Percentiles rank a stretch among this genome's conserved stretches.
phyloP scores from a whole-genome alignment of 164 flowering plant genomes.

The Litsea cubeba region DNA sequence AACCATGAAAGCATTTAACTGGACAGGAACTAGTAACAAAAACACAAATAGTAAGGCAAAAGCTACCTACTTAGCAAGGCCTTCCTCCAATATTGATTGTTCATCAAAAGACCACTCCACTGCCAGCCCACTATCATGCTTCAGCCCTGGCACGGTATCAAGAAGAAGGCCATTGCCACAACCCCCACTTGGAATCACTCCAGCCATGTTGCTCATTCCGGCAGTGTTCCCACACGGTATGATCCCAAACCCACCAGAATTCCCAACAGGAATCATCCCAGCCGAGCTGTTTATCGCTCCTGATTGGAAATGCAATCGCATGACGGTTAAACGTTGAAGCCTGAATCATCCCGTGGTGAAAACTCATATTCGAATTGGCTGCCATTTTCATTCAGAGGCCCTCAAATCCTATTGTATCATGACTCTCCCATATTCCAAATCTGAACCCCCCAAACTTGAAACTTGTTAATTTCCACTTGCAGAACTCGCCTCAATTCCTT shows the following conservation, averaged over 20 bases:
- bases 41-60: background rate
- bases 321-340: slow-evolving; percentile 41
- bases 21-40: background rate
- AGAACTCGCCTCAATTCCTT: background rate
- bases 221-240: slow-evolving; percentile 10
- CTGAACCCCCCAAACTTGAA: background rate
- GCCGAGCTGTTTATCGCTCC: slow-evolving; percentile 33
- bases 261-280: slow-evolving; percentile 21
- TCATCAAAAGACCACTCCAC: slow-evolving; percentile 89
- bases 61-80: slow-evolving; percentile 63
- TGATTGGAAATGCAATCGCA: slow-evolving; percentile 51
- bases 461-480: background rate
- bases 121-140: slow-evolving; percentile 71
- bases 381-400: slow-evolving; percentile 30
- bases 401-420: background rate
- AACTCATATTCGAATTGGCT: slow-evolving; percentile 51
- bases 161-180: slow-evolving; percentile 38
- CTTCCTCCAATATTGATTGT: slow-evolving; percentile 74
- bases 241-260: slow-evolving; percentile 22
- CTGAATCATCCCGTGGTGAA: slow-evolving; percentile 33
- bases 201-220: slow-evolving; percentile 16
- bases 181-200: slow-evolving; percentile 30
- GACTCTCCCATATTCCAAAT: background rate
- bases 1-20: too few species aligned
- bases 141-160: slow-evolving; percentile 52